Evolutionary conservation across 2,329 filamentous ascomycete species (phyloP).

Genomic region (Colletotrichum caudatum): DNA sequence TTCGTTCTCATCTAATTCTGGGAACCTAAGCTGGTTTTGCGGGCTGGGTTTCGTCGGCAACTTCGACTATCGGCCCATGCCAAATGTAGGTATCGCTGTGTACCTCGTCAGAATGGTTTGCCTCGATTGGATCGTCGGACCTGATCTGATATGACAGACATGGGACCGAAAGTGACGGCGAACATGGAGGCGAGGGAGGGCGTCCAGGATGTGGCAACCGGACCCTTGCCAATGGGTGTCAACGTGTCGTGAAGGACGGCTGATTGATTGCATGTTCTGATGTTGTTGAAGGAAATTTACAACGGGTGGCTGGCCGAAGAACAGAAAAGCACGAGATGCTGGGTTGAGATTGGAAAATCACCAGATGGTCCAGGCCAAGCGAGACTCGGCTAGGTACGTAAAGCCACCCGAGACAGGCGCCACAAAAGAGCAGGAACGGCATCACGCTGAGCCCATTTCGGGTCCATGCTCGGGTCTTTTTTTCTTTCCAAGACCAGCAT

Average conservation of each 20-base stretch:
- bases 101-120: background rate
- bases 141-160: constrained; percentile 35
- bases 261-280: background rate
- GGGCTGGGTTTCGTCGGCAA: constrained; percentile 30
- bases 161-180: constrained; percentile 29
- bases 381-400: background rate
- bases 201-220: background rate
- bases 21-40: background rate
- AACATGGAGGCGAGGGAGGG: constrained; percentile 19
- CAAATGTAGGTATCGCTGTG: background rate
- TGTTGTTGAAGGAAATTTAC: constrained; percentile 27
- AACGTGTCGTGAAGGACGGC: constrained; percentile 11
- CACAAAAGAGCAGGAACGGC: constrained; percentile 17
- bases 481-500: background rate
- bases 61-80: constrained; percentile 5
- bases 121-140: constrained; percentile 23
- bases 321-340: constrained; percentile 27
- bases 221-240: background rate
- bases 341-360: constrained; percentile 29
- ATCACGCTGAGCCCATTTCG: constrained; percentile 25
- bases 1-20: constrained; percentile 3
- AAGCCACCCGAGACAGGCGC: background rate
- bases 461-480: background rate
- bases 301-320: constrained; percentile 31
- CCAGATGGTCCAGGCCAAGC: constrained; percentile 18